Percentiles rank a stretch among this genome's conserved stretches.
Conservation (phyloP, 176 grass and related monocot genomes). For the Poa annua region DNA sequence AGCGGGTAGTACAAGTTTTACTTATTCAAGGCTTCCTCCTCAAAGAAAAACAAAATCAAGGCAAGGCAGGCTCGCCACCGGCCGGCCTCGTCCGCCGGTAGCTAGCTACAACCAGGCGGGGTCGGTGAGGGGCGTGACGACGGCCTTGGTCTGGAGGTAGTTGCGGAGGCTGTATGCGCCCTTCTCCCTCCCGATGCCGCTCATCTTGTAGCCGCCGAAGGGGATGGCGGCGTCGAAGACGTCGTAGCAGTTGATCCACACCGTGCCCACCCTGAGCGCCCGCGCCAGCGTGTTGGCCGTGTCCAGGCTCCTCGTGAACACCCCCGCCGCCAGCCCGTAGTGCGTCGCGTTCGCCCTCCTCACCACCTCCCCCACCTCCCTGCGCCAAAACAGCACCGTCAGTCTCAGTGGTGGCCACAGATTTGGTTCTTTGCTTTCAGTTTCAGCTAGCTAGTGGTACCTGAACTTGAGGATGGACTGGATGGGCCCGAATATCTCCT, state of each 20-base stretch:
- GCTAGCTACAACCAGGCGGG: conserved; percentile 39
- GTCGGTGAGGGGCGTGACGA: conserved; percentile 56
- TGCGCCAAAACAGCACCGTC: not conserved
- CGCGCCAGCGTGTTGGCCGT: conserved; percentile 73
- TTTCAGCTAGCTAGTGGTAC: conserved; percentile 40
- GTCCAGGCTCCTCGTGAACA: conserved; percentile 83
- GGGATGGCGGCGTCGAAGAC: conserved; percentile 90
- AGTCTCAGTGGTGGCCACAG: not conserved
- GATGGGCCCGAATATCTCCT: conserved; percentile 95
- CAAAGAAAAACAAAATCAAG: too few species aligned
- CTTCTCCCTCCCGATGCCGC: conserved; percentile 83
- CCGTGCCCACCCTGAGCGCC: conserved; percentile 66
- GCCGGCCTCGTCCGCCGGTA: not conserved
- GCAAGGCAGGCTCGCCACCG: not conserved
- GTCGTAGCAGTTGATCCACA: conserved; percentile 92
- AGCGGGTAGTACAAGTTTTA: too few species aligned
- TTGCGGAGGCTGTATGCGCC: conserved; percentile 78
- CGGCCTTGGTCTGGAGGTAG: conserved; percentile 91
- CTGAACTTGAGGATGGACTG: conserved; percentile 97
- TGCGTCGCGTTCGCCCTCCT: conserved; percentile 56
- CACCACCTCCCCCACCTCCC: conserved; percentile 58
- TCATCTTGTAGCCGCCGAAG: conserved; percentile 95
- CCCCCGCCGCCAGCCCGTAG: conserved; percentile 81
- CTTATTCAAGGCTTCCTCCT: too few species aligned
- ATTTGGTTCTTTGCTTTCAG: not conserved